A percentile compares a stretch with the other conserved stretches of the same genome.
phyloP scores from a whole-genome alignment of 768 basidiomycete genomes.

The Leucosporidium scottii region DNA sequence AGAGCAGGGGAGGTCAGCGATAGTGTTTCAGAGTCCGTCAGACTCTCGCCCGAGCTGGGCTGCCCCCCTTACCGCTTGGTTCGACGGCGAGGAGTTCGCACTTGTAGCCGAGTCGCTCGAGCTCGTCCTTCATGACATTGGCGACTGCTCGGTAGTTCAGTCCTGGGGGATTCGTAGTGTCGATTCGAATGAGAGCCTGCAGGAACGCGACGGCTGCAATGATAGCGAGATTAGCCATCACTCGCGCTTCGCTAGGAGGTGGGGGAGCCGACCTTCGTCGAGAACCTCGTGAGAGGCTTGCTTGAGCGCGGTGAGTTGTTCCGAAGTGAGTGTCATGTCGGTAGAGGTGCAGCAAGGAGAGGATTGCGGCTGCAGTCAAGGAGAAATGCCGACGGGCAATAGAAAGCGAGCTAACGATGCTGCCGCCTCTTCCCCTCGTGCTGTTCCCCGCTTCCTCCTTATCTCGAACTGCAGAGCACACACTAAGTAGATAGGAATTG shows the following conservation, averaged over 20 bases:
- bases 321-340: neutral
- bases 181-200: constrained; percentile 1
- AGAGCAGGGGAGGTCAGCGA: neutral
- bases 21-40: no score
- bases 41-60: neutral
- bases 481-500: no score
- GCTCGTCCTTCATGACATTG: constrained; percentile 6
- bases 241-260: neutral
- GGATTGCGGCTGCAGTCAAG: no score
- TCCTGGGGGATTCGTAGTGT: constrained; percentile 17
- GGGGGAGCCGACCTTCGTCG: neutral
- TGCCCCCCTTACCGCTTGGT: neutral
- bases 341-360: no score
- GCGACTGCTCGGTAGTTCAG: constrained; percentile 15
- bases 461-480: no score
- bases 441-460: no score
- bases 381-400: no score
- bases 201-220: neutral
- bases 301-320: constrained; percentile 3
- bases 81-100: constrained; percentile 3
- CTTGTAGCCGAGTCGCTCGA: constrained; percentile 6
- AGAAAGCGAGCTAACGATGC: no score
- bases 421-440: no score
- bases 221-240: neutral
- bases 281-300: neutral